Conservation (phyloP, 1,284 basidiomycete genomes). For the Cutaneotrichosporon mucoides region DNA sequence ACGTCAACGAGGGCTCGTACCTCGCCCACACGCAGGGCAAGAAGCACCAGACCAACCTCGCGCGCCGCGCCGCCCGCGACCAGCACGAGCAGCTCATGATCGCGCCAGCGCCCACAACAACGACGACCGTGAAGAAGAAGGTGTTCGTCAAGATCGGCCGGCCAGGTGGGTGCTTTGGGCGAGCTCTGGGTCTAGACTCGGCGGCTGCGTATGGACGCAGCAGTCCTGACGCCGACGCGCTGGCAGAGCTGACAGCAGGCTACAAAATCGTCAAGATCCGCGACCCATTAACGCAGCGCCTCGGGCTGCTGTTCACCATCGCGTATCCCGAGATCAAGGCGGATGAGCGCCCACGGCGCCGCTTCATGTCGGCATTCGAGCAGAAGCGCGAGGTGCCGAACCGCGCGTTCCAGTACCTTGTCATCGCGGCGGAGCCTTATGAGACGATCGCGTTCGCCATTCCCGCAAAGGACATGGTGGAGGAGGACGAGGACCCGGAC, state of each 20-base stretch:
- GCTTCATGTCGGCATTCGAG: slow-evolving; percentile 99
- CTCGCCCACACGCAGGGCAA: slow-evolving; percentile 99
- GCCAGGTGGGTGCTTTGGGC: slow-evolving; percentile 50
- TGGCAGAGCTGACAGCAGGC: slow-evolving; percentile 16
- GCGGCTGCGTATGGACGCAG: slow-evolving; percentile 1
- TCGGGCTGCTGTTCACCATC: slow-evolving; percentile 93
- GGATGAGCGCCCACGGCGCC: slow-evolving; percentile 74
- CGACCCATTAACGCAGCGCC: slow-evolving; percentile 52
- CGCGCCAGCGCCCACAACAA: slow-evolving; percentile 61
- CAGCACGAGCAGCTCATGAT: slow-evolving; percentile 89
- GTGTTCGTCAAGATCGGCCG: slow-evolving; percentile 96
- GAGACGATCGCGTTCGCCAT: slow-evolving; percentile 98
- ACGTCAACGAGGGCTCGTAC: slow-evolving; percentile 99
- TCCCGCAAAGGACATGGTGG: slow-evolving; percentile 91
- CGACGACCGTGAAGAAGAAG: slow-evolving; percentile 69
- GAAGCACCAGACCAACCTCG: slow-evolving; percentile 98
- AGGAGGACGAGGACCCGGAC: slow-evolving; percentile 74
- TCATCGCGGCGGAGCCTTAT: slow-evolving; percentile 98
- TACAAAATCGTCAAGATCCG: slow-evolving; percentile 55
- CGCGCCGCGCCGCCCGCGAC: slow-evolving; percentile 89
- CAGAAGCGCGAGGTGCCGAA: slow-evolving; percentile 93
- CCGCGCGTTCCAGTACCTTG: slow-evolving; percentile 93
- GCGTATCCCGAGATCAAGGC: slow-evolving; percentile 91
- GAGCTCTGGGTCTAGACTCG: no score
- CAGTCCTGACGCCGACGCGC: background rate